Conservation (phyloP, 345 rosid species). For the Gossypium australe region DNA sequence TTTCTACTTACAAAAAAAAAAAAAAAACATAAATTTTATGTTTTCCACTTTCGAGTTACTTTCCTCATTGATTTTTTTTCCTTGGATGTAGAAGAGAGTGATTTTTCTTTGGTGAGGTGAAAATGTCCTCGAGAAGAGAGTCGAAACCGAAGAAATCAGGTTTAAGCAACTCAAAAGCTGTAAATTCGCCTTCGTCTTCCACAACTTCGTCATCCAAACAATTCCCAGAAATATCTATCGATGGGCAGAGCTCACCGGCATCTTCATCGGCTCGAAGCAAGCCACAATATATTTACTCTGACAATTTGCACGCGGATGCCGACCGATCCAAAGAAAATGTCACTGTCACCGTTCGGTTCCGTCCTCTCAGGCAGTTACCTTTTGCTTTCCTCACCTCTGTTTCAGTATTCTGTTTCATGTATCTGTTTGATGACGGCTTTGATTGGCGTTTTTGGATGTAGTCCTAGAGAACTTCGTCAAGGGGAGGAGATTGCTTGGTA, state of each 20-base stretch:
- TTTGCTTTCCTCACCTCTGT: too few relatives aligned
- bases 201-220: slow-evolving; percentile 89
- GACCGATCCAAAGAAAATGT: slow-evolving; percentile 83
- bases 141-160: slow-evolving; percentile 52
- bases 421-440: slow-evolving; percentile 10
- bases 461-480: slow-evolving; percentile 93
- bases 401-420: slow-evolving; percentile 2
- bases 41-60: background rate
- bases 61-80: background rate
- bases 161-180: slow-evolving; percentile 41
- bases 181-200: slow-evolving; percentile 76
- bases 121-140: slow-evolving; percentile 71
- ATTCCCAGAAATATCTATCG: slow-evolving; percentile 61
- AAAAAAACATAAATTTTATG: too few relatives aligned
- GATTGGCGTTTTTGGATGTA: slow-evolving; percentile 26
- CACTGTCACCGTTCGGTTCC: slow-evolving; percentile 92
- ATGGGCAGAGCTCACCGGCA: slow-evolving; percentile 92
- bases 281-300: slow-evolving; percentile 61
- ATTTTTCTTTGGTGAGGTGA: slow-evolving; percentile 12
- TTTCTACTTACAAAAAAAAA: background rate
- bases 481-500: slow-evolving; percentile 99
- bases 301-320: slow-evolving; percentile 30
- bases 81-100: slow-evolving; percentile 18
- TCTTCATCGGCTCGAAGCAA: slow-evolving; percentile 91
- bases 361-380: slow-evolving; percentile 71